These are phyloP conservation scores for Schizophyllum commune DNA, from an alignment of 1,284 basidiomycete species.

Conservation along the genomic window DNA sequence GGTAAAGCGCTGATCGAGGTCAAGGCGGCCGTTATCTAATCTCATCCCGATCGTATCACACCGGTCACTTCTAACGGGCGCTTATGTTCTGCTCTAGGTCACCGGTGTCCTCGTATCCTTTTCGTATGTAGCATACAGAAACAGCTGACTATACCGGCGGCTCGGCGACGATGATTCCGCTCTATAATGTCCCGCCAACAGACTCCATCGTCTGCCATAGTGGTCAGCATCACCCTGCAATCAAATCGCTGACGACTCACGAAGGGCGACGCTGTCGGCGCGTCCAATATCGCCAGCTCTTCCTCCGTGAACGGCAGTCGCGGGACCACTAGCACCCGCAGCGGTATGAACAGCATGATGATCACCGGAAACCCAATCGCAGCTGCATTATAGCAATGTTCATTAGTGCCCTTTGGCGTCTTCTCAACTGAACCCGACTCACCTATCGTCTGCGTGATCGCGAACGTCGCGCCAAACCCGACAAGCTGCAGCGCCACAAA, in stretches of 20 bases:
- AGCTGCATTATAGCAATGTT: conserved; percentile 32
- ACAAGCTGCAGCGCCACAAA: conserved; percentile 78
- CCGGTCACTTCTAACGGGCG: too few species aligned
- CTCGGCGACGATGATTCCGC: too few species aligned
- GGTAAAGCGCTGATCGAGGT: too few species aligned
- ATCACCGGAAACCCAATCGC: conserved; percentile 90
- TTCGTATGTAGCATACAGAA: too few species aligned
- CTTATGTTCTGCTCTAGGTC: too few species aligned
- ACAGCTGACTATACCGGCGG: too few species aligned
- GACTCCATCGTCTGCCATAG: conserved; percentile 45
- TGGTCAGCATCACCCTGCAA: not conserved
- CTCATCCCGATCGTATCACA: too few species aligned
- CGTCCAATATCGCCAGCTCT: conserved; percentile 83
- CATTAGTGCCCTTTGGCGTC: too few species aligned
- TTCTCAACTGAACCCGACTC: too few species aligned
- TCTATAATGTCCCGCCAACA: conserved; percentile 38
- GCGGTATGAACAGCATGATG: conserved; percentile 82
- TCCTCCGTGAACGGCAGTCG: conserved; percentile 70
- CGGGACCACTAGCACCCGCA: conserved; percentile 72
- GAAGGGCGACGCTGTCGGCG: conserved; percentile 78
- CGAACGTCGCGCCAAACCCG: conserved; percentile 87
- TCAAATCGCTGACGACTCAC: conserved; percentile 27
- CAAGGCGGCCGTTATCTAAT: too few species aligned
- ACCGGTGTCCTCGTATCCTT: too few species aligned
- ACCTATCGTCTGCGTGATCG: conserved; percentile 90